These are phyloP conservation scores for Kwoniella dendrophila DNA, from an alignment of 768 basidiomycete genomes.

Conservation along the genomic window DNA sequence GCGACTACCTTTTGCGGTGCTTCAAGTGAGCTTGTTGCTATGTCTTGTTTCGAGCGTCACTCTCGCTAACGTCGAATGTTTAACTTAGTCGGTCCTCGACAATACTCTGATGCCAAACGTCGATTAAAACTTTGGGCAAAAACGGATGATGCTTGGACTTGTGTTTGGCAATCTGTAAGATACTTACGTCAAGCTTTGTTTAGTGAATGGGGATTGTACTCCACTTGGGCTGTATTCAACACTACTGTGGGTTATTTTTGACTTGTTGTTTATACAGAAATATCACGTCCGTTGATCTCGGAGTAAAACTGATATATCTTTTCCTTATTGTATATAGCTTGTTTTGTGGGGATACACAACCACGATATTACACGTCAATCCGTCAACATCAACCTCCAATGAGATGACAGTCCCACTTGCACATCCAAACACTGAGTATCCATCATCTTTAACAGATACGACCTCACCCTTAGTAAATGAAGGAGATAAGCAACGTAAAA, in stretches of 20 bases:
- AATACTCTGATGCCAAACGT: slow-evolving; percentile 42
- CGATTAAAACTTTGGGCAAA: slow-evolving; percentile 42
- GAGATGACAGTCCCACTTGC: not conserved
- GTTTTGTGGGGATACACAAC: slow-evolving; percentile 27
- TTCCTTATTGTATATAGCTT: slow-evolving; percentile 8
- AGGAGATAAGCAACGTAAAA: slow-evolving; percentile 9
- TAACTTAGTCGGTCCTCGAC: slow-evolving; percentile 27
- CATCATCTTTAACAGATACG: not conserved
- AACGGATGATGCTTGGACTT: slow-evolving; percentile 46
- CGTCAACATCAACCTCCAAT: slow-evolving; percentile 2
- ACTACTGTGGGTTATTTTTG: slow-evolving; percentile 33
- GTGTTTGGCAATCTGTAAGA: slow-evolving; percentile 43
- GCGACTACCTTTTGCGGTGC: slow-evolving; percentile 36
- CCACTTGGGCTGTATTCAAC: slow-evolving; percentile 39
- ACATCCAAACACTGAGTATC: not conserved
- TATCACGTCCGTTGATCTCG: not conserved
- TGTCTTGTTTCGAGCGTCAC: not conserved
- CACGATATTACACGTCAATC: not conserved
- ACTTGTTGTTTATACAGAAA: not conserved
- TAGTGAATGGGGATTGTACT: slow-evolving; percentile 42
- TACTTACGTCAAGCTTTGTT: slow-evolving; percentile 38
- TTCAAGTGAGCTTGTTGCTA: slow-evolving; percentile 17
- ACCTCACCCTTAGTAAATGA: not conserved
- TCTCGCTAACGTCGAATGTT: not conserved
- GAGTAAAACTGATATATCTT: not conserved